Conservation (phyloP, 805 yeast genomes). For the Candida schatavii region DNA sequence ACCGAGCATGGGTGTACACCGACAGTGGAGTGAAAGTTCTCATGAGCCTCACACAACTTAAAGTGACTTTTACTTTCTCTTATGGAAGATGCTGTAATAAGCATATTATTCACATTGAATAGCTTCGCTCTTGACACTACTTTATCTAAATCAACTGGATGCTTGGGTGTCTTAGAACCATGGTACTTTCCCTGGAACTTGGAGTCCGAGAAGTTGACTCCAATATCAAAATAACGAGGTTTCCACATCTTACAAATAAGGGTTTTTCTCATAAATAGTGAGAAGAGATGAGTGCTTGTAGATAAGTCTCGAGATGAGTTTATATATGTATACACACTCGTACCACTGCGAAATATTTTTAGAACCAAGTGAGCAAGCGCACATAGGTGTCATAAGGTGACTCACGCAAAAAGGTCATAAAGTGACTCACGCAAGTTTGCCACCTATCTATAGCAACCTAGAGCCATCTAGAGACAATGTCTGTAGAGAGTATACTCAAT, state of each 20-base stretch:
- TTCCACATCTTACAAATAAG: slow-evolving; percentile 21
- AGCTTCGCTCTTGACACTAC: slow-evolving; percentile 66
- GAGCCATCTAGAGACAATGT: slow-evolving; percentile 7
- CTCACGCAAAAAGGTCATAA: no score
- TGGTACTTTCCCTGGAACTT: slow-evolving; percentile 85
- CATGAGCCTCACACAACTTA: slow-evolving; percentile 44
- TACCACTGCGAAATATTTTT: no score
- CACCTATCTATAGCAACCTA: no score
- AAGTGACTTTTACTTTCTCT: slow-evolving; percentile 64
- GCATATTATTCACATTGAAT: slow-evolving; percentile 63
- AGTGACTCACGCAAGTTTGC: no score
- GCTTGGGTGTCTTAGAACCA: slow-evolving; percentile 53
- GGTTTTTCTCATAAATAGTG: neutral
- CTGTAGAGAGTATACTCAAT: slow-evolving; percentile 15
- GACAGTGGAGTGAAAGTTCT: slow-evolving; percentile 58
- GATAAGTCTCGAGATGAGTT: no score
- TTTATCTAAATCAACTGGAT: slow-evolving; percentile 59
- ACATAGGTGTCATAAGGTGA: no score
- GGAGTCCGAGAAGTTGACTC: slow-evolving; percentile 79
- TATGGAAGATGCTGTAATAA: slow-evolving; percentile 82
- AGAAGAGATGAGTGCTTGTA: no score
- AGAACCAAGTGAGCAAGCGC: no score
- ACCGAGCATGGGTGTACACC: slow-evolving; percentile 97
- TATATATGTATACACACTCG: no score
- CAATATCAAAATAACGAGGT: slow-evolving; percentile 45